phyloP scores from a whole-genome alignment of 768 basidiomycete genomes.

The Lactarius sanguifluus region DNA sequence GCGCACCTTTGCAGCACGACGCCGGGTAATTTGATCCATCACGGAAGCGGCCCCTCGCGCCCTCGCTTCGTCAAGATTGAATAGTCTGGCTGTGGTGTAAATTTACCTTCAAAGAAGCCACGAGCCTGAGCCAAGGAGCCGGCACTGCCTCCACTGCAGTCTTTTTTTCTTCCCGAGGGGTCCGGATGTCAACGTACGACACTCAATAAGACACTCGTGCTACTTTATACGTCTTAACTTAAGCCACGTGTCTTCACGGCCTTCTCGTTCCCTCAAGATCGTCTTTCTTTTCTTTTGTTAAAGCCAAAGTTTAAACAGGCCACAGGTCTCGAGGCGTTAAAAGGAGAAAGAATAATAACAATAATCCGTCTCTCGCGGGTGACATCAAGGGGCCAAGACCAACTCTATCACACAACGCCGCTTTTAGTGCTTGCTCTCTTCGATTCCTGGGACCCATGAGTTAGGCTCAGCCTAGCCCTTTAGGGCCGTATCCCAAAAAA shows the following conservation, averaged over 20 bases:
- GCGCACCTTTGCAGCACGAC: constrained; percentile 1
- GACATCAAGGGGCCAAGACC: not conserved
- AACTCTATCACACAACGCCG: constrained; percentile 20
- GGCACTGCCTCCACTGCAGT: not conserved
- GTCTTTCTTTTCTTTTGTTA: constrained; percentile 1
- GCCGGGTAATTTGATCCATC: constrained; percentile 6
- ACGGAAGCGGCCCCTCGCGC: constrained; percentile 1
- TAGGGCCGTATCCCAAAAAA: constrained; percentile 14
- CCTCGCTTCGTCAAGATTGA: constrained; percentile 8
- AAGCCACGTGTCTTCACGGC: constrained; percentile 18
- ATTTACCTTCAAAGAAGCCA: constrained; percentile 28
- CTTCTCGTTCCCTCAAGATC: not conserved
- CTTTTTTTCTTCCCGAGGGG: constrained; percentile 12
- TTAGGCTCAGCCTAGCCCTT: constrained; percentile 25
- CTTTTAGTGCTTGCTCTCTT: constrained; percentile 17
- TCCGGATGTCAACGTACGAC: constrained; percentile 13
- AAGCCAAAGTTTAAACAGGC: not conserved
- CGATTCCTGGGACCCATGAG: constrained; percentile 12
- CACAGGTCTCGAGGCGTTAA: not conserved
- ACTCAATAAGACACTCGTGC: not conserved
- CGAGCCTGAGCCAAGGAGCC: constrained; percentile 14
- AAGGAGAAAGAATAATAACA: not conserved
- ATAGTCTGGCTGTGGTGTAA: constrained; percentile 14
- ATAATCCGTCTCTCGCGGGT: constrained; percentile 16
- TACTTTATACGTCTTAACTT: constrained; percentile 19